These are phyloP conservation scores for Thinopyrum elongatum DNA, from an alignment of 176 grass and related monocot genomes.

Conservation along the genomic window DNA sequence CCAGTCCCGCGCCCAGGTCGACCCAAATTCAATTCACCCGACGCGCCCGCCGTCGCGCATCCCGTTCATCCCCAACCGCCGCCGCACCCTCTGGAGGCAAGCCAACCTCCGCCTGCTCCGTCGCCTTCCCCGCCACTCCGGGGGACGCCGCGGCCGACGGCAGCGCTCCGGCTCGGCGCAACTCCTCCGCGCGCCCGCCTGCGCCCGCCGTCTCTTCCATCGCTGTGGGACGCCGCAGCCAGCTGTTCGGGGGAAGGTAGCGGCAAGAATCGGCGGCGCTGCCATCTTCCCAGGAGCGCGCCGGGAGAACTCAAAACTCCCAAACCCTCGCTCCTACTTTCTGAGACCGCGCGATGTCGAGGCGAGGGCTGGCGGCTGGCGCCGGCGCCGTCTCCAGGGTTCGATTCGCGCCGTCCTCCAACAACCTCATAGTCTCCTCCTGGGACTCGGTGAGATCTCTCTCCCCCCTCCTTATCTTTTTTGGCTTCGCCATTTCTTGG, in stretches of 20 bases:
- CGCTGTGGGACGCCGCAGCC: not conserved
- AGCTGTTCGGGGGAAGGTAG: not conserved
- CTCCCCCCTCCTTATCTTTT: not conserved
- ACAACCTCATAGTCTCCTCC: conserved; percentile 56
- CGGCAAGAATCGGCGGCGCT: not conserved
- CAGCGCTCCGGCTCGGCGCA: not conserved
- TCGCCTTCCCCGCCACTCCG: not conserved
- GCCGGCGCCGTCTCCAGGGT: conserved; percentile 53
- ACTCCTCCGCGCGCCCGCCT: not conserved
- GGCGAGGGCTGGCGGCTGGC: conserved; percentile 26
- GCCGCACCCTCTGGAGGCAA: not conserved
- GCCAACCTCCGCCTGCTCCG: not conserved
- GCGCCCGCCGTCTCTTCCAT: not conserved
- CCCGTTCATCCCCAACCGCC: not conserved
- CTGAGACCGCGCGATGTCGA: conserved; percentile 9
- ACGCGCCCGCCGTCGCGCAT: not conserved
- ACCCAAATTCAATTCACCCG: not conserved
- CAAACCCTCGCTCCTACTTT: not conserved
- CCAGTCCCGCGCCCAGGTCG: not conserved
- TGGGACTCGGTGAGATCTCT: conserved; percentile 55
- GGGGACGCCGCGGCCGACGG: not conserved
- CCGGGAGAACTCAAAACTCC: not conserved
- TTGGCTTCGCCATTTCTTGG: not conserved
- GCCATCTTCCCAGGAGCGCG: not conserved
- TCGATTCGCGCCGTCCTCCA: conserved; percentile 61